phyloP scores from a whole-genome alignment of 169 alveolate genomes.

The Plasmodium sp. region DNA sequence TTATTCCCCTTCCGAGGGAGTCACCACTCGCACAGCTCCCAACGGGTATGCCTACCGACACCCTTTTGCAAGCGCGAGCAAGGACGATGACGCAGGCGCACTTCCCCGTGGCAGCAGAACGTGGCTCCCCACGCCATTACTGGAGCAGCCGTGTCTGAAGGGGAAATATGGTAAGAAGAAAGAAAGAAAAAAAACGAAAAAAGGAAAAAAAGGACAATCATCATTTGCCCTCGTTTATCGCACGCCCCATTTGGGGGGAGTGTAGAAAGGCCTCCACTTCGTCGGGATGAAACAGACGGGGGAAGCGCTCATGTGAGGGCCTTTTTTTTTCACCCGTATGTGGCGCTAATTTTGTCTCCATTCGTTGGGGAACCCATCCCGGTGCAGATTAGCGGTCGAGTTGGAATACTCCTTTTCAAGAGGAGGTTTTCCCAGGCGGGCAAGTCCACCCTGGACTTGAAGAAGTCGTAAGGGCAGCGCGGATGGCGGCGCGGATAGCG shows the following conservation, averaged over 20 bases:
- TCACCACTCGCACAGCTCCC: neutral
- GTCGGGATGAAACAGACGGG: neutral
- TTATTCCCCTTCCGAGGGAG: neutral
- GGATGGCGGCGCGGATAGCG: too few relatives aligned
- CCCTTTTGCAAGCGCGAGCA: neutral
- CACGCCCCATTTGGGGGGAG: neutral
- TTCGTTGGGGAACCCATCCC: neutral
- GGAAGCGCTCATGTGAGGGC: neutral
- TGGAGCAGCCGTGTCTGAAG: neutral
- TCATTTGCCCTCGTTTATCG: neutral
- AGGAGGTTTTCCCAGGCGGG: slow-evolving; percentile 15
- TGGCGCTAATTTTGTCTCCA: neutral
- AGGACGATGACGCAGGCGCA: neutral
- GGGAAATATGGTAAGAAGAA: neutral
- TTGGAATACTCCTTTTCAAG: neutral
- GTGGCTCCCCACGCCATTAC: neutral
- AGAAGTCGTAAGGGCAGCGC: slow-evolving; percentile 8
- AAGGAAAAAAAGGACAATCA: neutral
- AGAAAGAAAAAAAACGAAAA: neutral
- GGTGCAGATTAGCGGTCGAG: slow-evolving; percentile 1
- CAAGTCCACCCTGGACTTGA: neutral
- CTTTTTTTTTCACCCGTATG: neutral
- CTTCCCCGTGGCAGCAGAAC: neutral
- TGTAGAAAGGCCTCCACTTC: neutral
- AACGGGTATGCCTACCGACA: neutral